Percentiles rank a stretch among this genome's conserved stretches.
These are phyloP conservation scores for Ligustrum vulgare DNA, from an alignment of 257 asterid species.

Conservation along the genomic window DNA sequence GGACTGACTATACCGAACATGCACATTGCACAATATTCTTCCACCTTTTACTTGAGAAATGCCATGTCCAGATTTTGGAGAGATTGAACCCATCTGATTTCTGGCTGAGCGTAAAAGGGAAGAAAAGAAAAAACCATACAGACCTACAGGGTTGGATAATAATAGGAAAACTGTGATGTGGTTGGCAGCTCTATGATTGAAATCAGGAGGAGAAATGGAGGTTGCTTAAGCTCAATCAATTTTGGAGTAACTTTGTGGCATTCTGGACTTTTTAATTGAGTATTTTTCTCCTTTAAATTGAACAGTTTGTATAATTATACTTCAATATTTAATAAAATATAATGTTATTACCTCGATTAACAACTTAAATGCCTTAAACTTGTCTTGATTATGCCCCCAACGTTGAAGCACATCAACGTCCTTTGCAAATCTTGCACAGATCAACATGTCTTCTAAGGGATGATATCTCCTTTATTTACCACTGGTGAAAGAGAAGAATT, in stretches of 20 bases:
- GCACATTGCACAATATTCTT: neutral
- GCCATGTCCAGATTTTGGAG: neutral
- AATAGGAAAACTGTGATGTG: too few species aligned
- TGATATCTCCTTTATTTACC: neutral
- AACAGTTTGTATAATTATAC: neutral
- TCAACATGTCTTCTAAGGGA: neutral
- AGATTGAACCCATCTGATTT: neutral
- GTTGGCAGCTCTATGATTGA: too few species aligned
- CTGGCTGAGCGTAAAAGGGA: neutral
- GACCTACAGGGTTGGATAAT: neutral
- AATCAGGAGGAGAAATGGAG: too few species aligned
- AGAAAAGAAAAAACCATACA: neutral
- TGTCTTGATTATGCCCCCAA: neutral
- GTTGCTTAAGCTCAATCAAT: too few species aligned
- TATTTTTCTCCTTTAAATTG: neutral
- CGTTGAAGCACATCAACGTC: neutral
- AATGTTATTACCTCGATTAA: neutral
- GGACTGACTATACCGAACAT: too few species aligned
- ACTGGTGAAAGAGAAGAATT: neutral
- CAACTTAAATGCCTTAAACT: neutral
- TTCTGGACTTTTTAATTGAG: neutral
- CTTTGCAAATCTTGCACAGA: neutral
- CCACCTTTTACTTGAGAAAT: neutral
- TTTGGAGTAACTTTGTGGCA: too few species aligned
- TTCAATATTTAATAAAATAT: neutral